Evolutionary conservation across 352 stramenopile species (phyloP).

Genomic region (Pelagophyceae sp.): DNA sequence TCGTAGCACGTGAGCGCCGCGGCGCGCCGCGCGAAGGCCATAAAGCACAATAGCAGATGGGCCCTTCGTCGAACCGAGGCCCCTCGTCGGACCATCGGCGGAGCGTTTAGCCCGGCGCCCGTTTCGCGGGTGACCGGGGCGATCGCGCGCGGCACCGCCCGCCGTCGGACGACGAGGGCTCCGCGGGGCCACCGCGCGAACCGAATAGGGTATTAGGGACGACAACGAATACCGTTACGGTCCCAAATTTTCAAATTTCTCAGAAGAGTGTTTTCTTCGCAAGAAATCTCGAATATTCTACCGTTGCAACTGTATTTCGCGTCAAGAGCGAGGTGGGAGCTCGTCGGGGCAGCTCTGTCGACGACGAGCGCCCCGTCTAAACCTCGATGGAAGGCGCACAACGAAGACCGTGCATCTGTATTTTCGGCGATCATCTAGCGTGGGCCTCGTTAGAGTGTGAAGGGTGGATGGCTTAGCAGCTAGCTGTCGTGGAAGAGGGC

Average conservation of each 20-base stretch:
- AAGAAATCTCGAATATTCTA: not conserved
- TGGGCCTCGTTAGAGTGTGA: too few species aligned
- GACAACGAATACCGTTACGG: too few species aligned
- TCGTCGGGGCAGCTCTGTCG: not conserved
- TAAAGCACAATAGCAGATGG: not conserved
- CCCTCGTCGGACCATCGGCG: too few species aligned
- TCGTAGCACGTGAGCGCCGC: not conserved
- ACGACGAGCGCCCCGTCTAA: not conserved
- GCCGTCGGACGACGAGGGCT: not conserved
- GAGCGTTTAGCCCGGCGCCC: too few species aligned
- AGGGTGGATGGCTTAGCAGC: too few species aligned
- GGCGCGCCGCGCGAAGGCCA: not conserved
- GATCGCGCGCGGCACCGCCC: not conserved
- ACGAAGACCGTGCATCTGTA: not conserved
- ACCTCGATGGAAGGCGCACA: not conserved
- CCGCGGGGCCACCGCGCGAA: too few species aligned
- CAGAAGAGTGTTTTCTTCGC: not conserved
- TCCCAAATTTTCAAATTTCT: too few species aligned
- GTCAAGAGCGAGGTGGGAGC: not conserved
- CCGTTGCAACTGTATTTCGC: not conserved
- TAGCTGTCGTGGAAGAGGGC: too few species aligned
- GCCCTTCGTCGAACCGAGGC: not conserved
- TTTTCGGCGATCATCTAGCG: too few species aligned
- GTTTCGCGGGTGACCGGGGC: too few species aligned
- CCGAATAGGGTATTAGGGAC: too few species aligned